phyloP scores from a whole-genome alignment of 352 stramenopile species.

The Globisporangium irregulare region DNA sequence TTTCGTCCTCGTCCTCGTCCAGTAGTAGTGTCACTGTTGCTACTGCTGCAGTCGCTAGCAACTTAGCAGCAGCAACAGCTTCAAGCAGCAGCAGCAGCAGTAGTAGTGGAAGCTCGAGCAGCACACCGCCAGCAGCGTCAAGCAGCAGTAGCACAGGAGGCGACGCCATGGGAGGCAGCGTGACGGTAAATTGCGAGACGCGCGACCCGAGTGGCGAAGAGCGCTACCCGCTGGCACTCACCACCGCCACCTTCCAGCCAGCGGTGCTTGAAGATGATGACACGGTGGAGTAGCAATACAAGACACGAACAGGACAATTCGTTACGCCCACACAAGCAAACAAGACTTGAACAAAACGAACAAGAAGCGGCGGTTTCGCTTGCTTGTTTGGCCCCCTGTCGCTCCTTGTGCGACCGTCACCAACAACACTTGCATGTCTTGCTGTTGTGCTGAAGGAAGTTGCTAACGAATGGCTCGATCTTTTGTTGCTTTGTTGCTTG shows the following conservation, averaged over 20 bases:
- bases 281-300: neutral
- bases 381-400: neutral
- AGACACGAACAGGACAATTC: neutral
- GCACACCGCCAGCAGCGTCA: neutral
- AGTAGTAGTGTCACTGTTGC: neutral
- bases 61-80: neutral
- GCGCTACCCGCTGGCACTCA: slow-evolving; percentile 28
- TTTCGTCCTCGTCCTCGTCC: neutral
- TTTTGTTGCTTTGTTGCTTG: neutral
- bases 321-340: neutral
- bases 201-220: slow-evolving; percentile 26
- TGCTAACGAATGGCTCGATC: neutral
- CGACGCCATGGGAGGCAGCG: neutral
- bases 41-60: neutral
- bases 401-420: no score
- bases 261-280: neutral
- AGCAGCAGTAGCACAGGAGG: neutral
- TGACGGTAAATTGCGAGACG: slow-evolving; percentile 23
- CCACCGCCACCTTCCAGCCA: slow-evolving; percentile 17
- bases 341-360: neutral
- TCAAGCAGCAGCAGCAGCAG: neutral
- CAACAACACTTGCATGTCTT: neutral
- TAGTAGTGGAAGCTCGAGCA: neutral
- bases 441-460: neutral
- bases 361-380: neutral